Evolutionary conservation across 75 land plant species (phyloP).

Genomic region (Ceratopteris richardii): DNA sequence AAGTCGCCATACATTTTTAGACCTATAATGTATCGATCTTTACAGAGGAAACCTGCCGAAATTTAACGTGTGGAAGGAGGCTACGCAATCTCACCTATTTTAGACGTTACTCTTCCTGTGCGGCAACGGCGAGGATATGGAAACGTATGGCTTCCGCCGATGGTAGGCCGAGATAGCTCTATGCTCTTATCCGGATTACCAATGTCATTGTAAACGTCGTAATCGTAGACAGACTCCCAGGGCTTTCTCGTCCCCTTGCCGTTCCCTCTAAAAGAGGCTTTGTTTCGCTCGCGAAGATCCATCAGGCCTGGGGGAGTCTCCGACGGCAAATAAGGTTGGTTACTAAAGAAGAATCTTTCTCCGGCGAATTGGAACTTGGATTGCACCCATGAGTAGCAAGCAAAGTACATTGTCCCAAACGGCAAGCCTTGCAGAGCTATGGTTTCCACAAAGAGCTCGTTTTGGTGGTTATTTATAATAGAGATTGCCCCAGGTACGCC

Average conservation of each 20-base stretch:
- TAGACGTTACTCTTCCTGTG: conserved; percentile 60
- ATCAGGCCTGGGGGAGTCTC: conserved; percentile 72
- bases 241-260: conserved; percentile 52
- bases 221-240: conserved; percentile 69
- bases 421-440: conserved; percentile 49
- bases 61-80: not conserved
- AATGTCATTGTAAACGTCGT: conserved; percentile 79
- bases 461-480: conserved; percentile 47
- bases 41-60: no score
- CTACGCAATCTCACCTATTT: conserved; percentile 25
- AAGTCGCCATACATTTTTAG: no score
- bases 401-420: conserved; percentile 33
- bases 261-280: conserved; percentile 51
- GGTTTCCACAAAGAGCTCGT: conserved; percentile 55
- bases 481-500: conserved; percentile 65
- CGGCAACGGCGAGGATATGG: conserved; percentile 82
- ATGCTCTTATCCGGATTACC: conserved; percentile 65
- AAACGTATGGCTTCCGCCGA: conserved; percentile 46
- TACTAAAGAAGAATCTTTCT: conserved; percentile 59
- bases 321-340: conserved; percentile 65
- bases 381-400: conserved; percentile 81
- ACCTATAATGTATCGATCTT: no score
- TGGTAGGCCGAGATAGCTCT: conserved; percentile 43
- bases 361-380: conserved; percentile 35
- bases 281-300: conserved; percentile 51